These are phyloP conservation scores for Neoconidiobolus thromboides DNA, from an alignment of 371 early-diverging fungal genomes.

Conservation along the genomic window DNA sequence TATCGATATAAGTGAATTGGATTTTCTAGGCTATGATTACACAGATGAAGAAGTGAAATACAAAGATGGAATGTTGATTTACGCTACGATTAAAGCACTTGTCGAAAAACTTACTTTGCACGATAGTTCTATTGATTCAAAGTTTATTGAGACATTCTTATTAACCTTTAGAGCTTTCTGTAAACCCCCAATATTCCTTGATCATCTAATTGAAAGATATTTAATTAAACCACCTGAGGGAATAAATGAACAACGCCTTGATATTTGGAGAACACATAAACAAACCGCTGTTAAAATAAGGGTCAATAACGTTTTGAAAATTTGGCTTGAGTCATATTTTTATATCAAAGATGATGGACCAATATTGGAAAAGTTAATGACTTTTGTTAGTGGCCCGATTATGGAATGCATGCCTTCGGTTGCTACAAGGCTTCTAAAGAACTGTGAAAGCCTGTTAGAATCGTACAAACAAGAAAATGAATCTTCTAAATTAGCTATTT, in stretches of 20 bases:
- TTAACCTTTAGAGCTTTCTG: constrained; percentile 74
- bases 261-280: constrained; percentile 65
- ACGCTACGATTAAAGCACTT: constrained; percentile 66
- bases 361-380: not conserved
- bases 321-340: constrained; percentile 29
- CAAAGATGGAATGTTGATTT: constrained; percentile 61
- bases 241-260: constrained; percentile 41
- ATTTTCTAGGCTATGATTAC: constrained; percentile 52
- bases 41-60: constrained; percentile 51
- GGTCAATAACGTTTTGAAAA: constrained; percentile 26
- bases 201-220: constrained; percentile 43
- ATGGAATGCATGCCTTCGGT: not conserved
- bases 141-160: constrained; percentile 63
- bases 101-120: constrained; percentile 79
- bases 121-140: constrained; percentile 40
- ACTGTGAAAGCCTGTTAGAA: too few species aligned
- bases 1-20: constrained; percentile 12
- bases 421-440: constrained; percentile 41
- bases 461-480: not conserved
- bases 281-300: constrained; percentile 19
- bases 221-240: constrained; percentile 43
- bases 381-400: not conserved
- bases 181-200: constrained; percentile 42
- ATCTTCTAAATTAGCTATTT: not conserved
- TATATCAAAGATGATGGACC: constrained; percentile 23